phyloP scores from a whole-genome alignment of 495 filamentous ascomycete genomes.

The Viridothelium virens region DNA sequence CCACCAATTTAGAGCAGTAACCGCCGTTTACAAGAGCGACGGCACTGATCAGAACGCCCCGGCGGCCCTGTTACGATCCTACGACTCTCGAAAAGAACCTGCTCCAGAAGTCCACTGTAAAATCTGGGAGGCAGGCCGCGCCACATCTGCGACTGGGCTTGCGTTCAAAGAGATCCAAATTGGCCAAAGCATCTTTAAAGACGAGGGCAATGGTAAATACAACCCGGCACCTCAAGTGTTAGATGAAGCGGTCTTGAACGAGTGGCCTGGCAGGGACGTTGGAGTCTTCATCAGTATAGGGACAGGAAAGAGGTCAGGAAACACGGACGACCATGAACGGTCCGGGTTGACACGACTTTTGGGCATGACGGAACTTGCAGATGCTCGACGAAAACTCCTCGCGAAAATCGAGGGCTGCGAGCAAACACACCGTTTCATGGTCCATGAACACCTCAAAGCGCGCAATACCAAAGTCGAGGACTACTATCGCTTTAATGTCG shows the following conservation, averaged over 20 bases:
- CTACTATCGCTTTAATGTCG: conserved; percentile 96
- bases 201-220: conserved; percentile 86
- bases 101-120: conserved; percentile 82
- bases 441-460: conserved; percentile 63
- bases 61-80: conserved; percentile 75
- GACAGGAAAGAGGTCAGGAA: conserved; percentile 77
- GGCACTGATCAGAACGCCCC: conserved; percentile 58
- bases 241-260: conserved; percentile 83
- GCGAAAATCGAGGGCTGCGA: conserved; percentile 93
- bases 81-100: conserved; percentile 86
- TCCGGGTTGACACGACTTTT: conserved; percentile 59
- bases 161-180: conserved; percentile 96
- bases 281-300: conserved; percentile 87
- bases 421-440: conserved; percentile 77
- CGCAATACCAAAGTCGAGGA: conserved; percentile 78
- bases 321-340: conserved; percentile 61
- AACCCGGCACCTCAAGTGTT: conserved; percentile 80
- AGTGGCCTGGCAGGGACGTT: conserved; percentile 88
- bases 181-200: conserved; percentile 85
- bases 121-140: conserved; percentile 92
- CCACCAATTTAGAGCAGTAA: conserved; percentile 58
- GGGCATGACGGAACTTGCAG: conserved; percentile 94
- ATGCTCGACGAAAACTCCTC: conserved; percentile 75
- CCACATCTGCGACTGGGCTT: conserved; percentile 82
- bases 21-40: conserved; percentile 66